Evolutionary conservation across 225 moss, liverwort and hornwort species (phyloP).

Genomic region (Physcomitrium patens): DNA sequence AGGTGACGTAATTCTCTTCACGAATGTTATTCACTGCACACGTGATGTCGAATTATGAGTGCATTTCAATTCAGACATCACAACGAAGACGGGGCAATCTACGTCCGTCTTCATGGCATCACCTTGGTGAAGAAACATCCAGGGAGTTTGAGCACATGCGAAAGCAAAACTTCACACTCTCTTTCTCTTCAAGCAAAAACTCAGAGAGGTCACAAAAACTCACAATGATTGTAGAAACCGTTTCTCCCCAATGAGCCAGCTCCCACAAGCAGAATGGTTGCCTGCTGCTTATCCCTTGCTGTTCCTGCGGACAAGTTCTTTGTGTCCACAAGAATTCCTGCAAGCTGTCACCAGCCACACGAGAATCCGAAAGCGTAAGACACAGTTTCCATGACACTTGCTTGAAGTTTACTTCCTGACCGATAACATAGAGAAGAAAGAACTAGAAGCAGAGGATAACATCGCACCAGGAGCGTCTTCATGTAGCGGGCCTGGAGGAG

Average conservation of each 20-base stretch:
- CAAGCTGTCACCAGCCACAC: slow-evolving; percentile 39
- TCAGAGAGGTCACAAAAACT: not conserved
- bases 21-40: slow-evolving; percentile 47
- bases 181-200: slow-evolving; percentile 4
- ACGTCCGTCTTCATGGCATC: not conserved
- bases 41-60: not conserved
- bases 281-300: slow-evolving; percentile 47
- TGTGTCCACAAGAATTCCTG: slow-evolving; percentile 59
- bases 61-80: not conserved
- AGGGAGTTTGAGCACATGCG: not conserved
- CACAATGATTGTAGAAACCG: slow-evolving; percentile 57
- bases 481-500: slow-evolving; percentile 53
- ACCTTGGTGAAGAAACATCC: not conserved
- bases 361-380: not conserved
- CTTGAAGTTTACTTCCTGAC: too few species aligned
- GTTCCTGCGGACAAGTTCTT: slow-evolving; percentile 40
- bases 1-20: slow-evolving; percentile 48
- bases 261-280: slow-evolving; percentile 53
- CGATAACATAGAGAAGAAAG: not conserved
- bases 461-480: slow-evolving; percentile 53
- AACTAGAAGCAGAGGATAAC: not conserved
- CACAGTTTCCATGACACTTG: not conserved
- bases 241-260: slow-evolving; percentile 62
- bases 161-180: not conserved
- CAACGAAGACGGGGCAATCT: not conserved